Base-by-base conservation (phyloP, 257 asterid species). In the Cordia subcordata region DNA sequence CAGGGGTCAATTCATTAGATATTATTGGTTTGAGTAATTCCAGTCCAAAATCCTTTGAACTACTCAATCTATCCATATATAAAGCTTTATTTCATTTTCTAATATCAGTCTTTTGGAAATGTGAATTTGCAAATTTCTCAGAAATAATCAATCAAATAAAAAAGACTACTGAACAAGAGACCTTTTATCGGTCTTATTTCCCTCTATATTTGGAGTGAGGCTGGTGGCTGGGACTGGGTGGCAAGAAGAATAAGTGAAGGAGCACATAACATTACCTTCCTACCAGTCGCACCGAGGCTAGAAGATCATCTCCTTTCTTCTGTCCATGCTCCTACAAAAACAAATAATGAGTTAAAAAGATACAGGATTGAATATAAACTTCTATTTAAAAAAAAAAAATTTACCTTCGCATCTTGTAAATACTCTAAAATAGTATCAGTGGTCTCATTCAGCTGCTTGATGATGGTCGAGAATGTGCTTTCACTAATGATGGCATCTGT, bases 301-400 rank as follows among this genome's bases (percentile, higher is more conserved):
- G 76, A 62, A 91, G 92, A 77, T 91, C 96, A 68, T 85, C 84
- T 67, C 98, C 98, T 75, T 80, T 88, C 71, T 75, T 85, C 67
- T 75, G 78, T 42, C 84, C 88, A 60, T 91, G 98, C 52, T 85
- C 94, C 94, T 86, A 72, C 58, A 55, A 57, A 52, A 5, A 39
- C 8, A 39, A 39, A 39, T 39, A 39, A 5, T 5, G 12, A 8
- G 8, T 17, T 49, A 49, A 49, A 3, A 10, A 49, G 1, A 15
- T 49, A 49, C 8, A 39, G 8, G n/a, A n/a, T n/a, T n/a, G n/a
- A n/a, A n/a, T n/a, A n/a, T n/a, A n/a, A n/a, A n/a, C n/a, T n/a
- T n/a, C n/a, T n/a, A n/a, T n/a, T n/a, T 8, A 51, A 63, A 65
- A 68, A 61, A 65, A 20, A 64, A 8, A 40, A 32, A 19, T 65